These are phyloP conservation scores for Caryopteris hybrid DNA, from an alignment of 305 asterid genomes.

Conservation along the genomic window DNA sequence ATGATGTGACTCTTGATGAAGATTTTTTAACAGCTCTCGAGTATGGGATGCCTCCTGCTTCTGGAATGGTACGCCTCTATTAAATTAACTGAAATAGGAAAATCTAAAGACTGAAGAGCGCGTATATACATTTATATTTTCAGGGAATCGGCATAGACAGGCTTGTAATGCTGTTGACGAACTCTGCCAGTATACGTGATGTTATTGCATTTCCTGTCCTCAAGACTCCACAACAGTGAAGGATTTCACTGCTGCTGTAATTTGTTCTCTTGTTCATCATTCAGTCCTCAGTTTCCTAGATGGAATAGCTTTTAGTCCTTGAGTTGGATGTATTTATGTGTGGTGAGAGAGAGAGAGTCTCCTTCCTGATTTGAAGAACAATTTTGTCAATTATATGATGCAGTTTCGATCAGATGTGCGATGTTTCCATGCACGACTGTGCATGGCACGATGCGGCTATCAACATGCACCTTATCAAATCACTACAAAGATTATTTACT, in stretches of 20 bases:
- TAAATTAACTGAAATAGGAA: not conserved
- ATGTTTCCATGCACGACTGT: no score
- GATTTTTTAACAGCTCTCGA: conserved; percentile 93
- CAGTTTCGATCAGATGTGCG: no score
- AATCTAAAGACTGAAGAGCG: not conserved
- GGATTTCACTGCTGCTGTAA: not conserved
- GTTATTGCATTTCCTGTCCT: conserved; percentile 74
- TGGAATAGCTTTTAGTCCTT: not conserved
- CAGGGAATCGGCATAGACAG: conserved; percentile 95
- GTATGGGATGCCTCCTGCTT: conserved; percentile 99
- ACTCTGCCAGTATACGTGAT: conserved; percentile 87
- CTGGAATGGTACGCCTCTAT: conserved; percentile 76
- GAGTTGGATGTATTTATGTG: not conserved
- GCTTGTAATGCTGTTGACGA: conserved; percentile 91
- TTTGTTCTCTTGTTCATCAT: not conserved
- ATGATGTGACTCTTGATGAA: conserved; percentile 85
- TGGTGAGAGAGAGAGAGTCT: not conserved
- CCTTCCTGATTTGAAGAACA: no score
- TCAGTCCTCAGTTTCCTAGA: not conserved
- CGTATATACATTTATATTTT: not conserved
- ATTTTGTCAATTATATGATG: no score
- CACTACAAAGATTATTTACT: no score
- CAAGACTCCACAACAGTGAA: conserved; percentile 49
- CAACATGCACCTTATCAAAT: no score
- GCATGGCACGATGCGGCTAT: no score